phyloP scores from a whole-genome alignment of 192 early-diverging fungal genomes.

The Podila epigama region DNA sequence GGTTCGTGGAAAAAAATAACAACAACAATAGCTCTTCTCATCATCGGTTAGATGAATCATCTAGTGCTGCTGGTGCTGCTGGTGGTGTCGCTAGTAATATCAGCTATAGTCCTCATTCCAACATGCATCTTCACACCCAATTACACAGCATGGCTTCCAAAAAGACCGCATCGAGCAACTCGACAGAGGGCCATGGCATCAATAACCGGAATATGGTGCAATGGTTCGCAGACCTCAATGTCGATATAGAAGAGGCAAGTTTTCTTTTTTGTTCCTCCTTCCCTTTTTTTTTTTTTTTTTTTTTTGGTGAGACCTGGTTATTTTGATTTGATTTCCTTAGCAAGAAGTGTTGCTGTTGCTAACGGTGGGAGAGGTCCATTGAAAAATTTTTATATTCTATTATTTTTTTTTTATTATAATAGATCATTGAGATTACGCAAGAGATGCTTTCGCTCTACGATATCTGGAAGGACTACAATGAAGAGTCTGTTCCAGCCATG shows the following conservation, averaged over 20 bases:
- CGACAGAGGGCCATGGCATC: conserved; percentile 30
- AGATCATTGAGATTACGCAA: conserved; percentile 77
- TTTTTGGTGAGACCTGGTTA: background rate
- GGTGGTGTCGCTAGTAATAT: background rate
- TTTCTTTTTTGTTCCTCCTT: too few relatives aligned
- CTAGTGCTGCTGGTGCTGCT: background rate
- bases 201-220: conserved; percentile 69
- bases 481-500: conserved; percentile 61
- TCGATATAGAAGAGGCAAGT: conserved; percentile 76
- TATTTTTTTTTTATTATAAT: background rate
- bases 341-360: too few relatives aligned
- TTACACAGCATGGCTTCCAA: conserved; percentile 32
- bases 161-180: background rate
- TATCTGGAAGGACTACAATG: conserved; percentile 69
- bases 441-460: conserved; percentile 78
- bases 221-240: conserved; percentile 86
- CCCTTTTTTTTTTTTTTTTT: background rate
- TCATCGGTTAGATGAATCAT: too few relatives aligned
- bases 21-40: conserved; percentile 9
- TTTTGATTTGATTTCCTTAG: background rate
- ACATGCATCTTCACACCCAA: conserved; percentile 24
- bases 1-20: conserved; percentile 14
- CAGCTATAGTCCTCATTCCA: conserved; percentile 23
- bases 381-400: background rate
- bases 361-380: too few relatives aligned